Percentiles rank a stretch among this genome's conserved stretches.
These are phyloP conservation scores for Cyclocybe aegerita DNA, from an alignment of 768 basidiomycete genomes.

Conservation along the genomic window DNA sequence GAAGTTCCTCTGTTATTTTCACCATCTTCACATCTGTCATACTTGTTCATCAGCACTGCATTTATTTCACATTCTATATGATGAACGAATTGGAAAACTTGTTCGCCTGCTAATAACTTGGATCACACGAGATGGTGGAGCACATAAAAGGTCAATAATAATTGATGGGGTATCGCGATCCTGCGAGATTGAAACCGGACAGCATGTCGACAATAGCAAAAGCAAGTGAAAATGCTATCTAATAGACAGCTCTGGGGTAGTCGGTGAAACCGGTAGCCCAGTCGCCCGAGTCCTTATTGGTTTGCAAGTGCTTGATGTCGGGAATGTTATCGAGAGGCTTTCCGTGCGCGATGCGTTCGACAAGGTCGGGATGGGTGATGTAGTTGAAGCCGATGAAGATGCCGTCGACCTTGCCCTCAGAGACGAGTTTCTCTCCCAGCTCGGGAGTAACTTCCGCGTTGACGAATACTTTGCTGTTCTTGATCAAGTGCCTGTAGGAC, in stretches of 20 bases:
- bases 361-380: conserved; percentile 43
- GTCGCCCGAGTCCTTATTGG: conserved; percentile 19
- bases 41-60: too few relatives aligned
- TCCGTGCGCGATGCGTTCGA: conserved; percentile 33
- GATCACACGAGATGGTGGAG: too few relatives aligned
- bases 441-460: conserved; percentile 35
- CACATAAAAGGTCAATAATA: too few relatives aligned
- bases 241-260: conserved; percentile 23
- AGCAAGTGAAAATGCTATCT: neutral
- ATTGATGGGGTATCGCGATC: too few relatives aligned
- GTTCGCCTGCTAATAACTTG: too few relatives aligned
- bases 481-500: conserved; percentile 34
- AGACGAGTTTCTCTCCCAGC: conserved; percentile 35
- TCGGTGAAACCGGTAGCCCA: conserved; percentile 32
- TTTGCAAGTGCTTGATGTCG: conserved; percentile 26
- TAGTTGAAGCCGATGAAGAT: conserved; percentile 36
- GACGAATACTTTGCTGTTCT: conserved; percentile 35
- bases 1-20: too few relatives aligned
- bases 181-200: too few relatives aligned
- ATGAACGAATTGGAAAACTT: too few relatives aligned
- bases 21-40: too few relatives aligned
- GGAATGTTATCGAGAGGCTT: conserved; percentile 32
- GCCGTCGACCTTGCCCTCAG: conserved; percentile 33
- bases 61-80: too few relatives aligned
- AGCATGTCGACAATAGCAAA: too few relatives aligned